A percentile compares a stretch with the other conserved stretches of the same genome.
phyloP scores from a whole-genome alignment of 2,329 filamentous ascomycete genomes.

The Fusarium hainanense region DNA sequence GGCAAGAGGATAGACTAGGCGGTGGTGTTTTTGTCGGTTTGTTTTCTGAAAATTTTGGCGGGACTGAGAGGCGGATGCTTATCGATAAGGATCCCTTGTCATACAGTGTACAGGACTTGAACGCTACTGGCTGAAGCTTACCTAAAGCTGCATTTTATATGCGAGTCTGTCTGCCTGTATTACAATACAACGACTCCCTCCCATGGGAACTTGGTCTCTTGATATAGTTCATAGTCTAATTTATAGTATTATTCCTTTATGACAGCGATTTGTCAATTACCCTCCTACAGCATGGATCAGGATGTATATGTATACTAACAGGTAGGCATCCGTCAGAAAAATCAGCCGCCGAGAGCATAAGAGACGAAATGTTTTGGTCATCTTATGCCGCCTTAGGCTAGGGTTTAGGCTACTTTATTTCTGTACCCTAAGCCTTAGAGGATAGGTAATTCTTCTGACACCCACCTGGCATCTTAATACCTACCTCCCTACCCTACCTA shows the following conservation, averaged over 20 bases:
- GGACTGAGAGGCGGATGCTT: slow-evolving; percentile 38
- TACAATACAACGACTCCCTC: not conserved
- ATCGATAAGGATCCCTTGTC: slow-evolving; percentile 49
- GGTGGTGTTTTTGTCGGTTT: slow-evolving; percentile 32
- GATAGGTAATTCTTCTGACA: too few species aligned
- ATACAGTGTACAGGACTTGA: slow-evolving; percentile 24
- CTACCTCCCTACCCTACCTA: too few species aligned
- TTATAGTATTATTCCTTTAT: too few species aligned
- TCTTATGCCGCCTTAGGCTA: too few species aligned
- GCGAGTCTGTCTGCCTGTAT: not conserved
- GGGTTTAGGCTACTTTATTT: too few species aligned
- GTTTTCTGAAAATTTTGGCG: slow-evolving; percentile 48
- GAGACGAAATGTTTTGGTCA: too few species aligned
- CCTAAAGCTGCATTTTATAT: not conserved
- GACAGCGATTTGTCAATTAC: not conserved
- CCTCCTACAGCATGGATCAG: not conserved
- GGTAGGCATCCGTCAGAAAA: too few species aligned
- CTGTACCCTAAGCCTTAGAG: too few species aligned
- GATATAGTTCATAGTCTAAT: not conserved
- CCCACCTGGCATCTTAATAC: too few species aligned
- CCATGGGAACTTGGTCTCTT: not conserved
- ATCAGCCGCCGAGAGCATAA: too few species aligned
- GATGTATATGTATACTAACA: too few species aligned
- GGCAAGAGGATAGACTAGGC: slow-evolving; percentile 31
- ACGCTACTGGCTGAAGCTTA: not conserved